Conservation (phyloP, 192 early-diverging fungal genomes). For the Coemansia sp. region DNA sequence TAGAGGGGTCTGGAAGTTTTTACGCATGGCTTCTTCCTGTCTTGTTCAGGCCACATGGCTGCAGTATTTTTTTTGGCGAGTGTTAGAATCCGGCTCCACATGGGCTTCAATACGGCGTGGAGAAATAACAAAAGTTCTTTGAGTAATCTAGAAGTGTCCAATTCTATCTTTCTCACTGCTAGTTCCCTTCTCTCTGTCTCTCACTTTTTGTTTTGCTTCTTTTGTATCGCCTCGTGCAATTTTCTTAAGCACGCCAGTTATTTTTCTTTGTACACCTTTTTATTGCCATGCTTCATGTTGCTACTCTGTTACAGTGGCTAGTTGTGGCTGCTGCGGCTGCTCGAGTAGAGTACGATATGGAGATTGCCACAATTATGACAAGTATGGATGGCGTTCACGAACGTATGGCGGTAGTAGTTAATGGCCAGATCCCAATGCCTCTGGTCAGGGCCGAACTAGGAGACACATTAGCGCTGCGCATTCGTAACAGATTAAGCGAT, state of each 20-base stretch:
- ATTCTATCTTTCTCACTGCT: background rate
- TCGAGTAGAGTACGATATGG: conserved; percentile 63
- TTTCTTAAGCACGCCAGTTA: background rate
- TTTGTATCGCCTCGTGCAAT: background rate
- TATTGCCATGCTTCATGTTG: background rate
- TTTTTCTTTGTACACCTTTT: background rate
- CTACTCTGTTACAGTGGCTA: conserved; percentile 1
- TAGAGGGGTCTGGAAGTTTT: background rate
- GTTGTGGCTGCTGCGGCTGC: conserved; percentile 5
- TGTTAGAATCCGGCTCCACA: background rate
- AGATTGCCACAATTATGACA: conserved; percentile 61
- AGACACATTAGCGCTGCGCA: conserved; percentile 34
- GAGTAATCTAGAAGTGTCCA: background rate
- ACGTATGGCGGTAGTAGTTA: conserved; percentile 65
- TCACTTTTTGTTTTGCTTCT: background rate
- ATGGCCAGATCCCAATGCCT: conserved; percentile 62
- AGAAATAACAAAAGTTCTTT: background rate
- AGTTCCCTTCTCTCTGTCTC: background rate
- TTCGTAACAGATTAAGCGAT: conserved; percentile 57
- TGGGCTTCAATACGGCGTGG: background rate
- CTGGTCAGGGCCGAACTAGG: conserved; percentile 14
- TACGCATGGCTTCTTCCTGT: background rate
- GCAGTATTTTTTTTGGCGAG: background rate
- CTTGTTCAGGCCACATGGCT: background rate
- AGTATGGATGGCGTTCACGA: conserved; percentile 65